These are phyloP conservation scores for Amylocarpus encephaloides DNA, from an alignment of 2,329 filamentous ascomycete species.

Conservation along the genomic window DNA sequence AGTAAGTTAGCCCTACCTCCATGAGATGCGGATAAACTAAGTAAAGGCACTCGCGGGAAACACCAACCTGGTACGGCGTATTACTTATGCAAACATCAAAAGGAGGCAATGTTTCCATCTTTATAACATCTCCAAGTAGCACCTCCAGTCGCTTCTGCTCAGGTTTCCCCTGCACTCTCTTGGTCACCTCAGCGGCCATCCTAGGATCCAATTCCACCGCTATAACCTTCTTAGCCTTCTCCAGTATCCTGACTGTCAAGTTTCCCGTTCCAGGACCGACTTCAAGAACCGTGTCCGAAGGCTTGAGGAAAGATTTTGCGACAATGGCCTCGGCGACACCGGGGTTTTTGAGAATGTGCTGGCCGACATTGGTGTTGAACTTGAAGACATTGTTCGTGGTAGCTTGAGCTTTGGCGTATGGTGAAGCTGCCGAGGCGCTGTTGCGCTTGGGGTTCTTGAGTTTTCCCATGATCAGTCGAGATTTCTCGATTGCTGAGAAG, in stretches of 20 bases:
- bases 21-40: not conserved
- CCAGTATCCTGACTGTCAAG: constrained; percentile 81
- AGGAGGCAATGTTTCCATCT: constrained; percentile 57
- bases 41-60: not conserved
- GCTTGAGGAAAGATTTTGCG: constrained; percentile 82
- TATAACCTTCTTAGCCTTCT: constrained; percentile 74
- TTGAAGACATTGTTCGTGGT: constrained; percentile 81
- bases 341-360: constrained; percentile 86
- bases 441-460: constrained; percentile 30
- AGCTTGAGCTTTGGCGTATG: constrained; percentile 29
- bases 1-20: constrained; percentile 20
- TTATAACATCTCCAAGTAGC: constrained; percentile 87
- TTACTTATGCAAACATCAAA: constrained; percentile 79
- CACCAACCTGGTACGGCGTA: constrained; percentile 54
- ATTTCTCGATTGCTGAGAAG: not conserved
- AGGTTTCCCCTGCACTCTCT: constrained; percentile 86
- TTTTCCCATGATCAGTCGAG: constrained; percentile 28
- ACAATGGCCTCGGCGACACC: constrained; percentile 78
- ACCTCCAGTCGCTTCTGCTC: constrained; percentile 80
- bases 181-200: constrained; percentile 86
- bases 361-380: constrained; percentile 61
- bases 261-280: constrained; percentile 88
- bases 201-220: constrained; percentile 91
- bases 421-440: constrained; percentile 20
- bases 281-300: constrained; percentile 85